These are phyloP conservation scores for Elaeagnus macrophylla DNA, from an alignment of 306 rosid genomes.

Conservation along the genomic window DNA sequence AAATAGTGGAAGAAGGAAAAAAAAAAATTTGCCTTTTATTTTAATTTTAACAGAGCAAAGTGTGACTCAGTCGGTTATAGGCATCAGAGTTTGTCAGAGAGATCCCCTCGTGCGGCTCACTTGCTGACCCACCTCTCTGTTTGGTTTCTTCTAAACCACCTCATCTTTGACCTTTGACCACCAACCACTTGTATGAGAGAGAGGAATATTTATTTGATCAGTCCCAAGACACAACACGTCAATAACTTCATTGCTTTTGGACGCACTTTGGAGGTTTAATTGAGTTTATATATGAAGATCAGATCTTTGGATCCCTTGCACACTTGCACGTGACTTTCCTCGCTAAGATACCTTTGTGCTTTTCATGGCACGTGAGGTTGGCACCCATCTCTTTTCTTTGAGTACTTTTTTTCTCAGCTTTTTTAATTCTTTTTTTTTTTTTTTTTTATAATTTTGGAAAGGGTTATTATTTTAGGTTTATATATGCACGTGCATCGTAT, in stretches of 20 bases:
- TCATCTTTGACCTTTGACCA: conserved; percentile 61
- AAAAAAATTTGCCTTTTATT: no score
- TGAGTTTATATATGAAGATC: conserved; percentile 1
- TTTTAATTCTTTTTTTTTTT: no score
- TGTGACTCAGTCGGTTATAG: conserved; percentile 30
- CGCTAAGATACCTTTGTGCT: conserved; percentile 39
- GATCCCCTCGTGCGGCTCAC: conserved; percentile 87
- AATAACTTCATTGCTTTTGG: conserved; percentile 3
- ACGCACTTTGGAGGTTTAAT: background rate
- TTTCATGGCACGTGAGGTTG: conserved; percentile 56
- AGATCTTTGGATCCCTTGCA: conserved; percentile 57
- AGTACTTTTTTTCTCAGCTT: background rate
- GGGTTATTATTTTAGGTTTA: no score
- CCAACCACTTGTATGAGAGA: conserved; percentile 4
- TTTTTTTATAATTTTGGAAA: no score
- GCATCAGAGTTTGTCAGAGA: conserved; percentile 20
- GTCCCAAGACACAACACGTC: conserved; percentile 13
- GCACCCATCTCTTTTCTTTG: conserved; percentile 16
- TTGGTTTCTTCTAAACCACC: conserved; percentile 39
- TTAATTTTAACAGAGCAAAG: background rate
- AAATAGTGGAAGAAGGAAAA: no score
- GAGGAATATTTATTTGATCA: conserved; percentile 25
- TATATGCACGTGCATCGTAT: no score
- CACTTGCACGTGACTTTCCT: conserved; percentile 71
- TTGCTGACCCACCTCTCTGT: conserved; percentile 51